Evolutionary conservation across 306 rosid genomes (phyloP).

Genomic region (Pyrus communis): DNA sequence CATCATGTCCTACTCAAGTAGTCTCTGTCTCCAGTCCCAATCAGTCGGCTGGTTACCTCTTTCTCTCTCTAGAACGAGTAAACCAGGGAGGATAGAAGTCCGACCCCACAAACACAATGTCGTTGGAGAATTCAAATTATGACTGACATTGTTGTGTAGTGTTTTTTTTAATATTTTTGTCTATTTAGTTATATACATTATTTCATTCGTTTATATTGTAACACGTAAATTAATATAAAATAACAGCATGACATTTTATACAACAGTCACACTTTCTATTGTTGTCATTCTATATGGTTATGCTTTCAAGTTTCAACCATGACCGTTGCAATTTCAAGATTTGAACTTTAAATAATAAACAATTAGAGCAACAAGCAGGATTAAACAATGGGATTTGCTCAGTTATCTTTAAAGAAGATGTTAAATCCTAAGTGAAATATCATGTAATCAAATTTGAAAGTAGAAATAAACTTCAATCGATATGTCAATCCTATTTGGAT

Average conservation of each 20-base stretch:
- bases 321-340: background rate
- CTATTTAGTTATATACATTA: too few species aligned
- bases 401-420: fast-evolving
- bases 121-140: constrained; percentile 19
- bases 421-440: too few species aligned
- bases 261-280: too few species aligned
- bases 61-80: background rate
- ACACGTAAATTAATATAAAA: fast-evolving
- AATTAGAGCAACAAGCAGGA: background rate
- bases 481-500: too few species aligned
- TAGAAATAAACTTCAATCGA: fast-evolving
- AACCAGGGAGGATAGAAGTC: background rate
- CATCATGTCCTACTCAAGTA: constrained; percentile 13
- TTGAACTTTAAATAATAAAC: background rate
- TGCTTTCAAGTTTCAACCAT: background rate
- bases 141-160: background rate
- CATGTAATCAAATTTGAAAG: too few species aligned
- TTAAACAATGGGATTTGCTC: background rate
- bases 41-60: background rate
- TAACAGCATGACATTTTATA: too few species aligned
- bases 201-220: fast-evolving
- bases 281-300: background rate
- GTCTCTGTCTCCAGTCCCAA: constrained; percentile 1
- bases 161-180: too few species aligned
- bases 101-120: constrained; percentile 8